Evolutionary conservation across 345 rosid genomes (phyloP).

Genomic region (Luvunga scandens): DNA sequence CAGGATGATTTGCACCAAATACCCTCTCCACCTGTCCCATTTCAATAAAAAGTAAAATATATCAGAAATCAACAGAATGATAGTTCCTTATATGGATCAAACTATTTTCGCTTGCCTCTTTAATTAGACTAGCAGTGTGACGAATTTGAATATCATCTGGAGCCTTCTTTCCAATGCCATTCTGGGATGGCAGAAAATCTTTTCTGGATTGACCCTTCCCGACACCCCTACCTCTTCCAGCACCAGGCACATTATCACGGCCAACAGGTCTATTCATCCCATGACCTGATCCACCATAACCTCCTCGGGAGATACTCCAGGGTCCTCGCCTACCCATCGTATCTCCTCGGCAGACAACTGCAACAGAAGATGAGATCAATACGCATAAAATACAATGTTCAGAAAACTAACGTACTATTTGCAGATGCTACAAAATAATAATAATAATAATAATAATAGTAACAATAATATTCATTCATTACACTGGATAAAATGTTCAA

Average conservation of each 20-base stretch:
- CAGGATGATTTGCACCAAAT: constrained; percentile 57
- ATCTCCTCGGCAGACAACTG: constrained; percentile 85
- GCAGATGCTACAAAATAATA: background rate
- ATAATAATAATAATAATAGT: no score
- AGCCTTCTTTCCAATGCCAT: constrained; percentile 70
- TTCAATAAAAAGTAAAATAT: background rate
- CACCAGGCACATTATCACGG: constrained; percentile 43
- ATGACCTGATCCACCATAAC: constrained; percentile 40
- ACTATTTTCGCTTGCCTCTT: constrained; percentile 51
- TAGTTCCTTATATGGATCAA: constrained; percentile 12
- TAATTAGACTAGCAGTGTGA: constrained; percentile 63
- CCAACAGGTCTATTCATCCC: constrained; percentile 53
- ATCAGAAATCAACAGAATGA: background rate
- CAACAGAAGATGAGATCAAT: constrained; percentile 8
- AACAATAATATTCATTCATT: background rate
- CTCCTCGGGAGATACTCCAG: constrained; percentile 50
- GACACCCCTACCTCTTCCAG: constrained; percentile 58
- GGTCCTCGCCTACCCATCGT: constrained; percentile 70
- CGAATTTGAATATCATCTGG: constrained; percentile 63
- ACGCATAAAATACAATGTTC: background rate
- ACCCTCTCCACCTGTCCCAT: constrained; percentile 74
- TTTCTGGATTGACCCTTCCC: constrained; percentile 62
- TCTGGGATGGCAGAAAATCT: constrained; percentile 62
- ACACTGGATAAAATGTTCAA: background rate
- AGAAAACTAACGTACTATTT: background rate